Percentiles rank a stretch among this genome's conserved stretches.
phyloP scores from a whole-genome alignment of 176 grass and related monocot genomes.

The Rhynchospora pubera region DNA sequence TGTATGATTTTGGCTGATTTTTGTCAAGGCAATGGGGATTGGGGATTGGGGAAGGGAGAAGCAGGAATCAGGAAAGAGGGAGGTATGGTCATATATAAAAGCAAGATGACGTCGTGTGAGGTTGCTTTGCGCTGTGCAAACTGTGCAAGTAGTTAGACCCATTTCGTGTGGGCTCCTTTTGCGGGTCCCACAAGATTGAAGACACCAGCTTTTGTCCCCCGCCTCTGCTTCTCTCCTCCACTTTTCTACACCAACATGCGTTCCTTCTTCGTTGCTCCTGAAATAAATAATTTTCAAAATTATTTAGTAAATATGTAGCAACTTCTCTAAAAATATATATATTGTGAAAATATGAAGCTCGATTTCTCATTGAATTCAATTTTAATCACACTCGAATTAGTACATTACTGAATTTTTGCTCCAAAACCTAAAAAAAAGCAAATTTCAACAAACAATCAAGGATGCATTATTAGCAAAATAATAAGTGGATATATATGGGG shows the following conservation, averaged over 20 bases:
- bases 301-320: too few relatives aligned
- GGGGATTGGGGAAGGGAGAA: not conserved
- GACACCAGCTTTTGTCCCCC: not conserved
- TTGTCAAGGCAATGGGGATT: not conserved
- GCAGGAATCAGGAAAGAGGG: not conserved
- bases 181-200: constrained; percentile 11
- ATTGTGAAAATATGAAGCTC: too few relatives aligned
- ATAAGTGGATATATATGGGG: too few relatives aligned
- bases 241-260: not conserved
- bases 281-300: too few relatives aligned
- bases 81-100: constrained; percentile 16
- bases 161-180: constrained; percentile 4
- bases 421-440: not conserved
- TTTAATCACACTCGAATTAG: too few relatives aligned
- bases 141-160: not conserved
- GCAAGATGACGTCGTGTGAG: not conserved
- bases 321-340: too few relatives aligned
- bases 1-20: constrained; percentile 7
- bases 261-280: not conserved
- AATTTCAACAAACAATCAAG: not conserved
- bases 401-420: too few relatives aligned
- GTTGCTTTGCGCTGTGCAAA: not conserved
- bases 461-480: not conserved
- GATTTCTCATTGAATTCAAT: too few relatives aligned
- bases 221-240: too few relatives aligned